A percentile compares a stretch with the other conserved stretches of the same genome.
phyloP scores from a whole-genome alignment of 148 eudicot genomes.

The Diospyros kaki region DNA sequence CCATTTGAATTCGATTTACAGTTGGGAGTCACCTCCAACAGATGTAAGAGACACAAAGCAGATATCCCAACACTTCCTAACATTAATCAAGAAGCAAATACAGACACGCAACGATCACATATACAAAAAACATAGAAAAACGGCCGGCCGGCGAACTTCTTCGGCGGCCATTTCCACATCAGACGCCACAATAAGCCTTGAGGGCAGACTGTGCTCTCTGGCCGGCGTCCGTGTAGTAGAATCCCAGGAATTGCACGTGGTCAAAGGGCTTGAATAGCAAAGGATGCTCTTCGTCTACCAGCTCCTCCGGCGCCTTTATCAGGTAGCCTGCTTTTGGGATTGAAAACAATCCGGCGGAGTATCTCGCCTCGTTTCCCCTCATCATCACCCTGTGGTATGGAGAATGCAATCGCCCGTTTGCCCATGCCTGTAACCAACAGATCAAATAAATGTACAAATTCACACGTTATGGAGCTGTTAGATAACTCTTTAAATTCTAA shows the following conservation, averaged over 20 bases:
- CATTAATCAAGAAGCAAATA: no score
- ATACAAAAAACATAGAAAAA: not conserved
- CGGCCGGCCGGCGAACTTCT: no score
- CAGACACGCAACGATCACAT: not conserved
- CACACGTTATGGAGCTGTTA: no score
- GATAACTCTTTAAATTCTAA: no score
- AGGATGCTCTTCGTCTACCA: conserved; percentile 47
- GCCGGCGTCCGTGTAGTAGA: conserved; percentile 30
- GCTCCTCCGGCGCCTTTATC: conserved; percentile 37
- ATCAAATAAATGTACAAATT: not conserved
- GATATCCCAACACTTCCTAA: no score
- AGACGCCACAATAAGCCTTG: conserved; percentile 41
- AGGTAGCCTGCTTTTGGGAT: conserved; percentile 35
- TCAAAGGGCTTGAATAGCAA: conserved; percentile 46
- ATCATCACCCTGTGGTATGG: conserved; percentile 42
- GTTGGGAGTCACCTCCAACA: no score
- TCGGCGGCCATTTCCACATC: not conserved
- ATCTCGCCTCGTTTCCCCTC: conserved; percentile 38
- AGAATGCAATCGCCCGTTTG: conserved; percentile 38
- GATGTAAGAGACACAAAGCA: no score
- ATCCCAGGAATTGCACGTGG: conserved; percentile 33
- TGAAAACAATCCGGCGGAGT: conserved; percentile 39
- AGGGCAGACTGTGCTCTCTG: conserved; percentile 24
- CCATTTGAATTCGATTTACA: no score
- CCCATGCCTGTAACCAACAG: conserved; percentile 37